Evolutionary conservation across 345 rosid genomes (phyloP).

Genomic region (Corymbia maculata): DNA sequence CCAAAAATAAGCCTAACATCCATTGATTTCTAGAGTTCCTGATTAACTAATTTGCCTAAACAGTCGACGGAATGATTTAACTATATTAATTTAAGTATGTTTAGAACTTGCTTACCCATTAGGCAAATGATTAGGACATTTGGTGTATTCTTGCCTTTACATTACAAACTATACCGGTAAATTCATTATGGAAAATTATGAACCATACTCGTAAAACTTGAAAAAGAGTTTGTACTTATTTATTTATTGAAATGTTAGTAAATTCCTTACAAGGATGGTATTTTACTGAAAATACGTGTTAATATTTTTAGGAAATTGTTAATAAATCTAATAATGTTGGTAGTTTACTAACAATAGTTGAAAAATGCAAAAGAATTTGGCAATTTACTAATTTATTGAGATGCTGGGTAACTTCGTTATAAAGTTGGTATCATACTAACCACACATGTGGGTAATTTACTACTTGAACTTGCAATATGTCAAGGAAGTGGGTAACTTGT

Average conservation of each 20-base stretch:
- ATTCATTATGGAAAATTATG: neutral
- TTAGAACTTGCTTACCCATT: fast-evolving
- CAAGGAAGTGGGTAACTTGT: neutral
- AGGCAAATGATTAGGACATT: neutral
- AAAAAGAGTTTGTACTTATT: neutral
- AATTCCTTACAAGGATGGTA: neutral
- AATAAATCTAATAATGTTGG: fast-evolving
- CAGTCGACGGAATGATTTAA: fast-evolving
- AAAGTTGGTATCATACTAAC: neutral
- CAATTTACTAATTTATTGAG: neutral
- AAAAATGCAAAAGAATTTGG: fast-evolving
- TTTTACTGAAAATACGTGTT: neutral
- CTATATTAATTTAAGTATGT: fast-evolving
- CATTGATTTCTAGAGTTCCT: neutral
- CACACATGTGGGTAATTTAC: neutral
- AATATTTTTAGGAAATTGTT: neutral
- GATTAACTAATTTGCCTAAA: neutral
- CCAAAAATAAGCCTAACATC: neutral
- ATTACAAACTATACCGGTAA: neutral
- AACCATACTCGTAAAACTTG: neutral
- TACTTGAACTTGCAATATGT: fast-evolving
- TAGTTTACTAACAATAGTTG: neutral
- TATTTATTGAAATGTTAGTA: too few relatives aligned
- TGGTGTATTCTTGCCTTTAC: too few relatives aligned
- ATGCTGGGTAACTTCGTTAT: neutral